Percentiles rank a stretch among this genome's conserved stretches.
Conservation (phyloP, 176 grass and related monocot genomes). For the Carex littledalei region DNA sequence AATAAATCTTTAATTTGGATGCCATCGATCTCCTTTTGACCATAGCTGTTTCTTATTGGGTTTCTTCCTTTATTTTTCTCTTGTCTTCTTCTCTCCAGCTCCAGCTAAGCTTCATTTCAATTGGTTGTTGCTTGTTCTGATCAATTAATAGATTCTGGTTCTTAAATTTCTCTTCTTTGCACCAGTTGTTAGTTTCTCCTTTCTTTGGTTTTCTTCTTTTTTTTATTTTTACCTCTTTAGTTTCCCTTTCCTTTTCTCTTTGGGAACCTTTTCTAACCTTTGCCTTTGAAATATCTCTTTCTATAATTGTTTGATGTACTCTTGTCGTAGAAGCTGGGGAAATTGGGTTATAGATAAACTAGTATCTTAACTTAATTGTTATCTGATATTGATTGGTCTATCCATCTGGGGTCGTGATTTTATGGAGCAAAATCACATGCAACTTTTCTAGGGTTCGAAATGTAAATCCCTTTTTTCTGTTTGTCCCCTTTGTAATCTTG, state of each 20-base stretch:
- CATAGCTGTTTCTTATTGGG: neutral
- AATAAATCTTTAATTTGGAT: neutral
- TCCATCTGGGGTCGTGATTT: slow-evolving; percentile 20
- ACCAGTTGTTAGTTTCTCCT: neutral
- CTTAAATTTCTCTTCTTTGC: neutral
- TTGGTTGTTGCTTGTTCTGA: neutral
- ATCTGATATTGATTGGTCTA: neutral
- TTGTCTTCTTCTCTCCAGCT: neutral
- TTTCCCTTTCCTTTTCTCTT: slow-evolving; percentile 12
- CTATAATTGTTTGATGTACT: slow-evolving; percentile 19
- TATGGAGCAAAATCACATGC: slow-evolving; percentile 21
- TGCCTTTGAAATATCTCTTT: slow-evolving; percentile 24
- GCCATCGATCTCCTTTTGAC: neutral
- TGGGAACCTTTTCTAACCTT: slow-evolving; percentile 12
- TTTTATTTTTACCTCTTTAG: neutral
- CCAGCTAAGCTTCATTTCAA: neutral
- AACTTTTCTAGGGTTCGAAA: slow-evolving; percentile 30
- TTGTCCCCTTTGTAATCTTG: neutral
- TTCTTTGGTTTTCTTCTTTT: neutral
- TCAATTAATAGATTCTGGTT: neutral
- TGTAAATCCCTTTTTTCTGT: slow-evolving; percentile 7
- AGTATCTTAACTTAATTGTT: neutral
- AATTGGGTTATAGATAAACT: neutral
- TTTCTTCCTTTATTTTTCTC: neutral
- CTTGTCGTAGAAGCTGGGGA: slow-evolving; percentile 12